Percentiles rank a stretch among this genome's conserved stretches.
Conservation (phyloP, 2,329 filamentous ascomycete genomes). For the Apiospora marii region DNA sequence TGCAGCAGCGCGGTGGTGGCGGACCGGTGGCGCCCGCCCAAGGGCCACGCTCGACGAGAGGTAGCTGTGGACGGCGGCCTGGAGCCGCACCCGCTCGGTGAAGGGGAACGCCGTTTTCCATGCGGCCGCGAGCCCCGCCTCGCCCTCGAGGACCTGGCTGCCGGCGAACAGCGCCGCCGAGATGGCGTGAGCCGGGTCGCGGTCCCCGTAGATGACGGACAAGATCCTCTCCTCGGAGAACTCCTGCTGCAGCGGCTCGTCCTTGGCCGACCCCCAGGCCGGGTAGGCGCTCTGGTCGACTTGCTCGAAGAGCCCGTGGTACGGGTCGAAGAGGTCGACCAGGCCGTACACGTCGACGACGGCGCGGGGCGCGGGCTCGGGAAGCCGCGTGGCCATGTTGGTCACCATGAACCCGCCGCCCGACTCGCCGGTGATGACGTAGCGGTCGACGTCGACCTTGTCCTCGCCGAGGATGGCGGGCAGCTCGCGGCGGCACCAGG, state of each 20-base stretch:
- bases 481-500: conserved; percentile 21
- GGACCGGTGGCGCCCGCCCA: conserved; percentile 20
- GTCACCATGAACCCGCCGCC: conserved; percentile 16
- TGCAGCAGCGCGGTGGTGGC: conserved; percentile 11
- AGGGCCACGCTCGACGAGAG: background rate
- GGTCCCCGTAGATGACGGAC: conserved; percentile 10
- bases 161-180: background rate
- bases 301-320: background rate
- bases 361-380: background rate
- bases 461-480: conserved; percentile 19
- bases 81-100: conserved; percentile 16
- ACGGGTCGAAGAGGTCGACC: conserved; percentile 19
- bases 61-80: conserved; percentile 22
- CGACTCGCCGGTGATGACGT: conserved; percentile 21
- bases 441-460: conserved; percentile 12
- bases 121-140: background rate
- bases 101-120: background rate
- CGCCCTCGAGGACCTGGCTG: background rate
- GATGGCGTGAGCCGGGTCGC: conserved; percentile 10
- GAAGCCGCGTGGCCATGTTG: conserved; percentile 16
- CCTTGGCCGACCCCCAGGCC: background rate
- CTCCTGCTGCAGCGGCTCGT: conserved; percentile 9
- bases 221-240: conserved; percentile 19
- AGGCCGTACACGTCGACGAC: conserved; percentile 14
- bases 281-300: conserved; percentile 17